These are phyloP conservation scores for Kuraishia piskuri DNA, from an alignment of 805 yeast genomes.

Conservation along the genomic window DNA sequence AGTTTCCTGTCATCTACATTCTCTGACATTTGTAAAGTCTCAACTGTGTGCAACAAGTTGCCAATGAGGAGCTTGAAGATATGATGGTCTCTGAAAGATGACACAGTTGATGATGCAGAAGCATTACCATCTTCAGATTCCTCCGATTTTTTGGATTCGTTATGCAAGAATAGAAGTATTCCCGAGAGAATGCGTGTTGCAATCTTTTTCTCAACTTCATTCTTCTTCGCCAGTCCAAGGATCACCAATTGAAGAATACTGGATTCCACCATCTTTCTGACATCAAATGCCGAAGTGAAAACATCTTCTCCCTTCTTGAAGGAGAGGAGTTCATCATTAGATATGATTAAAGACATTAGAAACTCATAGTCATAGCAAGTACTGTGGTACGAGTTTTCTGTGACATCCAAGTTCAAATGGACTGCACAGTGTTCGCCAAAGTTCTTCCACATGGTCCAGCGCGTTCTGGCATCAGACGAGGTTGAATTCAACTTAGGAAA, in stretches of 20 bases:
- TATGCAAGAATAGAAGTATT: slow-evolving; percentile 32
- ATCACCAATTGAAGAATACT: slow-evolving; percentile 43
- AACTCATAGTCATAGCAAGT: slow-evolving; percentile 63
- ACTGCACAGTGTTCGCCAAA: slow-evolving; percentile 18
- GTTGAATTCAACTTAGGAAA: slow-evolving; percentile 16
- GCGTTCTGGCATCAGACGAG: slow-evolving; percentile 3
- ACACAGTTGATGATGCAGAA: not conserved
- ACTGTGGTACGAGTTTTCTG: slow-evolving; percentile 16
- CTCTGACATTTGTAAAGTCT: slow-evolving; percentile 7
- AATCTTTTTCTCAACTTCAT: slow-evolving; percentile 22
- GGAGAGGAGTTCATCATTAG: slow-evolving; percentile 54
- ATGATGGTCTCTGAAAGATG: slow-evolving; percentile 43
- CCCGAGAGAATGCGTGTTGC: slow-evolving; percentile 36
- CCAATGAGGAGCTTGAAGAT: slow-evolving; percentile 46
- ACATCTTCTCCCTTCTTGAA: slow-evolving; percentile 21
- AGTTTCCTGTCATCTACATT: slow-evolving; percentile 14
- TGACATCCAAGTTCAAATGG: slow-evolving; percentile 5
- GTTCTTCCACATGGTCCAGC: slow-evolving; percentile 20
- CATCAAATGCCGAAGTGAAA: slow-evolving; percentile 28
- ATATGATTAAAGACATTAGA: slow-evolving; percentile 48
- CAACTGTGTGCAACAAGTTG: slow-evolving; percentile 31
- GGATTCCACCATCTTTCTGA: slow-evolving; percentile 50
- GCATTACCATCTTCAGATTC: slow-evolving; percentile 9
- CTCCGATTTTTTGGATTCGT: slow-evolving; percentile 21
- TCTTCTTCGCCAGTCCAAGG: slow-evolving; percentile 32